Base-by-base conservation (phyloP, 192 early-diverging fungal genomes). In the Pilobolus umbonatus region DNA sequence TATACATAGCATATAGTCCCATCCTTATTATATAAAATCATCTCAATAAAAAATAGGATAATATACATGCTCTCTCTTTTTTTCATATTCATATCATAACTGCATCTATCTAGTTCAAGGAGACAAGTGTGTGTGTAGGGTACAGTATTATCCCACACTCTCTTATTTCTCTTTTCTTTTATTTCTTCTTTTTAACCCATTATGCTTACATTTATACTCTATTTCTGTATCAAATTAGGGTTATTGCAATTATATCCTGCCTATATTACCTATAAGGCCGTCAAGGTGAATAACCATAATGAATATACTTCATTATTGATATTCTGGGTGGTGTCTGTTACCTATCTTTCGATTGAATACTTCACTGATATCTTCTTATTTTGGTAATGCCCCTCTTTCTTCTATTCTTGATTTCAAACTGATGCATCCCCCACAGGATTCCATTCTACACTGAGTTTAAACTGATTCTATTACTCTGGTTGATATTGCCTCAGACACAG, bases 171-270 rank as follows among this genome's bases (percentile, higher is more conserved):
- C 44, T 46, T 46, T 6, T 46, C 11, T 46, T 46, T 46, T 46
- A 25, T 11, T 24, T 24, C 22, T 4, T 45, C 2, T 36, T 9
- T 45, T 15, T 22, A 24, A 24, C 9, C 19, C 4, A 46, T 46
- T n/a, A 59, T 59, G 57, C 25, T 59, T 24, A 46, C 44, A 35
- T 30, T 14, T 35, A 53, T 43, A 19, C 26, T 69, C 12, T 69
- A 69, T 50, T 62, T 69, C 34, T 30, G 57, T 36, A 24, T 55
- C 21, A 69, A 69, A 57, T 48, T 63, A 24, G 29, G 52, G 21
- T 36, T 69, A 43, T 54, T 69, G 47, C 67, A 69, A 38, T 44
- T 69, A 40, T 69, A 69, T 26, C 67, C 67, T 19, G 67, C 67
- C 26, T 69, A 69, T 50, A 64, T 69, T 8, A 62, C 54, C 17